Conservation (phyloP, 2,329 filamentous ascomycete genomes). For the Lachnellula arida region DNA sequence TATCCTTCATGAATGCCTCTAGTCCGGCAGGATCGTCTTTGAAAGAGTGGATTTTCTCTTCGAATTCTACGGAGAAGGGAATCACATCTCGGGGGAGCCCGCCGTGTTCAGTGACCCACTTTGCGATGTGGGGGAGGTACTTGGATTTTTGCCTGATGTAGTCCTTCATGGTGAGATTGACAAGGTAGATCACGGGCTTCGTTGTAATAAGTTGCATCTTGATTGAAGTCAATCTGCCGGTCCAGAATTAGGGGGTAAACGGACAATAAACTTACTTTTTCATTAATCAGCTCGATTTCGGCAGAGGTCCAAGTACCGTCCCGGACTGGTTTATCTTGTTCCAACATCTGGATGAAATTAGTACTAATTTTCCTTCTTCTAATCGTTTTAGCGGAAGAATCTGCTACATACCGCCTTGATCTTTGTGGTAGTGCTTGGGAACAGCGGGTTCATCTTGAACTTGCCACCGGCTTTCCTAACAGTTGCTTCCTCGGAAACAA, state of each 20-base stretch:
- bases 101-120: slow-evolving; percentile 43
- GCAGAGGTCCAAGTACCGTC: slow-evolving; percentile 41
- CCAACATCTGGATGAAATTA: slow-evolving; percentile 31
- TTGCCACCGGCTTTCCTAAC: slow-evolving; percentile 41
- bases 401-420: slow-evolving; percentile 31
- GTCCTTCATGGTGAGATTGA: slow-evolving; percentile 44
- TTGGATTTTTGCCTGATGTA: slow-evolving; percentile 44
- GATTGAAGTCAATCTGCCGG: neutral
- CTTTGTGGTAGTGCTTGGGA: slow-evolving; percentile 40
- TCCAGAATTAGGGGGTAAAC: neutral
- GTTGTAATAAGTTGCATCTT: slow-evolving; percentile 40
- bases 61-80: slow-evolving; percentile 42
- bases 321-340: slow-evolving; percentile 38
- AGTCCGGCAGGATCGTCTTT: slow-evolving; percentile 35
- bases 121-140: slow-evolving; percentile 40
- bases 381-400: neutral
- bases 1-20: slow-evolving; percentile 36
- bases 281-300: slow-evolving; percentile 42
- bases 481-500: slow-evolving; percentile 37
- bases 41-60: slow-evolving; percentile 39
- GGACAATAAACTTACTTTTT: slow-evolving; percentile 32
- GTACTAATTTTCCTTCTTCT: neutral
- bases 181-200: slow-evolving; percentile 42
- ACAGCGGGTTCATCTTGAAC: slow-evolving; percentile 43
- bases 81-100: slow-evolving; percentile 39